Percentiles rank a stretch among this genome's conserved stretches.
These are phyloP conservation scores for Nadsonia starkeyi-henricii DNA, from an alignment of 1,139 yeast genomes.

Conservation along the genomic window DNA sequence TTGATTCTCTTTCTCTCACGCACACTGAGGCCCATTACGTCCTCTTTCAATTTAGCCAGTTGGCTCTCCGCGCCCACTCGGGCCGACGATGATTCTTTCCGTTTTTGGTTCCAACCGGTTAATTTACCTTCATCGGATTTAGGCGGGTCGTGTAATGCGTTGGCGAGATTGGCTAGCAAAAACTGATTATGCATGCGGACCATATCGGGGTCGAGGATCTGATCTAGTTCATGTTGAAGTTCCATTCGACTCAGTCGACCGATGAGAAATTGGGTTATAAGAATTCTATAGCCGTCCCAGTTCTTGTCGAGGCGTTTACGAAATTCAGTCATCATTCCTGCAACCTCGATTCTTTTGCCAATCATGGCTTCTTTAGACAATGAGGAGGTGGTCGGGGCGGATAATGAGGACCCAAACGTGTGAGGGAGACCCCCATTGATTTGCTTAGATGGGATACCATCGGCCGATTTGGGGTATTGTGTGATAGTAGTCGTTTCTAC, in stretches of 20 bases:
- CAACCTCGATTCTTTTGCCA: conserved; percentile 48
- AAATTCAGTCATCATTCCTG: conserved; percentile 56
- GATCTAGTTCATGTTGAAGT: conserved; percentile 41
- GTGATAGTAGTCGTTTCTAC: too few species aligned
- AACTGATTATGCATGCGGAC: conserved; percentile 65
- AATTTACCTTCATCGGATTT: conserved; percentile 36
- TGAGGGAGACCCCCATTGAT: too few species aligned
- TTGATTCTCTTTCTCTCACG: conserved; percentile 78
- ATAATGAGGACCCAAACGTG: too few species aligned
- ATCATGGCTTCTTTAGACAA: neutral
- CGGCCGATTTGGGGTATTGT: too few species aligned
- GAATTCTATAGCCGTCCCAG: conserved; percentile 81
- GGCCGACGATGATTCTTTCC: conserved; percentile 13
- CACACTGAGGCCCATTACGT: conserved; percentile 75
- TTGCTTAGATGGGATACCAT: too few species aligned
- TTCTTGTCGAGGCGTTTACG: conserved; percentile 55
- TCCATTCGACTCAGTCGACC: conserved; percentile 60
- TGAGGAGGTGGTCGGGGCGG: too few species aligned
- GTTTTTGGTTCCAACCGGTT: conserved; percentile 37
- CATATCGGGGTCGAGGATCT: conserved; percentile 40
- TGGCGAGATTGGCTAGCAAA: conserved; percentile 67
- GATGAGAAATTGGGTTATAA: conserved; percentile 54
- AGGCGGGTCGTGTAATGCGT: conserved; percentile 61
- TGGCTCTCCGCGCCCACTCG: conserved; percentile 24
- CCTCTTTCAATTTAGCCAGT: conserved; percentile 69